Evolutionary conservation across 2,329 filamentous ascomycete species (phyloP).

Genomic region (Botryosphaeria dothidea): DNA sequence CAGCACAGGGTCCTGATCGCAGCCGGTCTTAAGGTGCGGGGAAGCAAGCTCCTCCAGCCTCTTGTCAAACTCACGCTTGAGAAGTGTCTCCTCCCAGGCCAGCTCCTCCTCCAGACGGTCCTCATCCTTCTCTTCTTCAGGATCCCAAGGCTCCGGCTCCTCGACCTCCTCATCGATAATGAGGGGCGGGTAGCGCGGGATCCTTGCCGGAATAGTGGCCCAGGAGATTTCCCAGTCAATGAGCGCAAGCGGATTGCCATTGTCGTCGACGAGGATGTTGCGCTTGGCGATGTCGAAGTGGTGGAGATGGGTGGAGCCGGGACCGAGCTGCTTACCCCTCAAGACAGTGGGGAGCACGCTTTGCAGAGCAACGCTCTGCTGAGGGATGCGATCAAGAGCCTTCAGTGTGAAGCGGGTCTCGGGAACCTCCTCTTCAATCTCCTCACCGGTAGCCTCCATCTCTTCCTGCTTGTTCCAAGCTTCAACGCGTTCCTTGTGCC

Average conservation of each 20-base stretch:
- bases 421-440: too few species aligned
- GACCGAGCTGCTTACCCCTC: background rate
- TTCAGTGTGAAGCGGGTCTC: background rate
- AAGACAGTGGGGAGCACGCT: background rate
- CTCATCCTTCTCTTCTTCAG: too few species aligned
- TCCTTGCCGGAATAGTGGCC: background rate
- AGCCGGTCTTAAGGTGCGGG: background rate
- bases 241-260: background rate
- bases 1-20: background rate
- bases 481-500: background rate
- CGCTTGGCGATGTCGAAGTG: constrained; percentile 8
- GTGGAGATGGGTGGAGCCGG: background rate
- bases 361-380: background rate
- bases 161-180: background rate
- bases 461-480: too few species aligned
- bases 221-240: constrained; percentile 17
- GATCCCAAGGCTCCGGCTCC: too few species aligned
- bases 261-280: constrained; percentile 18
- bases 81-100: too few species aligned
- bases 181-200: background rate
- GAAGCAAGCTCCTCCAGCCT: background rate
- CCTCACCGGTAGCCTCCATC: too few species aligned
- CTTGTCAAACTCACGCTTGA: background rate
- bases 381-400: too few species aligned
- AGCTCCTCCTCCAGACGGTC: too few species aligned